Evolutionary conservation across 805 yeast species (phyloP).

Genomic region (Metschnikowia picachoensis): DNA sequence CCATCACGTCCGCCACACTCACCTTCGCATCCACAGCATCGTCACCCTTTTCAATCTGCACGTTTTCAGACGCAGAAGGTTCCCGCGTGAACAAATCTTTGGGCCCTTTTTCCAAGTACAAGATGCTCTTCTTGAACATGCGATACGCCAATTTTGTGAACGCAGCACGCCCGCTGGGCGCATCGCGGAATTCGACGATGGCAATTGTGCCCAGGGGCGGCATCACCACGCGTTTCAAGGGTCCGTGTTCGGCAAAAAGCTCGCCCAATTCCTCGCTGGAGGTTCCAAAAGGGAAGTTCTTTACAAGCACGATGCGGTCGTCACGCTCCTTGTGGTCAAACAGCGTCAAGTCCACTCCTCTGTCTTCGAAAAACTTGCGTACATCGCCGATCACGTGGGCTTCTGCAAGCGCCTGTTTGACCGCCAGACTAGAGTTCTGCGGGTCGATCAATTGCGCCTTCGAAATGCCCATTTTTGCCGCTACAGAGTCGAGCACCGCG

Average conservation of each 20-base stretch:
- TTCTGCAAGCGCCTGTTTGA: slow-evolving; percentile 95
- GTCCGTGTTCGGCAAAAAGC: slow-evolving; percentile 76
- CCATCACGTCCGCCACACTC: slow-evolving; percentile 42
- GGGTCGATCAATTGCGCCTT: slow-evolving; percentile 87
- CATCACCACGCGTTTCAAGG: slow-evolving; percentile 74
- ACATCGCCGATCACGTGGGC: slow-evolving; percentile 93
- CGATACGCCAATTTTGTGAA: slow-evolving; percentile 84
- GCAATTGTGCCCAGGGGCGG: slow-evolving; percentile 98
- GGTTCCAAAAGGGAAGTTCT: slow-evolving; percentile 90
- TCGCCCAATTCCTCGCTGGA: slow-evolving; percentile 77
- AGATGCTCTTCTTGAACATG: slow-evolving; percentile 79
- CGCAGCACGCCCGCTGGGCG: slow-evolving; percentile 83
- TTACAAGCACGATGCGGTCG: slow-evolving; percentile 76
- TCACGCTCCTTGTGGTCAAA: slow-evolving; percentile 69
- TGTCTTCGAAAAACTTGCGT: slow-evolving; percentile 76
- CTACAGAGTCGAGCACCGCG: slow-evolving; percentile 89
- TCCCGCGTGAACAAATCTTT: slow-evolving; percentile 66
- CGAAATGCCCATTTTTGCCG: slow-evolving; percentile 73
- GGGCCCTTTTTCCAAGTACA: slow-evolving; percentile 95
- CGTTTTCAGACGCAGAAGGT: slow-evolving; percentile 38
- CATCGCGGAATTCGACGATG: slow-evolving; percentile 80
- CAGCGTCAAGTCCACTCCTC: slow-evolving; percentile 77
- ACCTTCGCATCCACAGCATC: slow-evolving; percentile 33
- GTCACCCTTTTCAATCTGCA: slow-evolving; percentile 15
- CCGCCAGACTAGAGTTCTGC: slow-evolving; percentile 81